Conservation (phyloP, 495 filamentous ascomycete species). For the Xylaria bambusicola region DNA sequence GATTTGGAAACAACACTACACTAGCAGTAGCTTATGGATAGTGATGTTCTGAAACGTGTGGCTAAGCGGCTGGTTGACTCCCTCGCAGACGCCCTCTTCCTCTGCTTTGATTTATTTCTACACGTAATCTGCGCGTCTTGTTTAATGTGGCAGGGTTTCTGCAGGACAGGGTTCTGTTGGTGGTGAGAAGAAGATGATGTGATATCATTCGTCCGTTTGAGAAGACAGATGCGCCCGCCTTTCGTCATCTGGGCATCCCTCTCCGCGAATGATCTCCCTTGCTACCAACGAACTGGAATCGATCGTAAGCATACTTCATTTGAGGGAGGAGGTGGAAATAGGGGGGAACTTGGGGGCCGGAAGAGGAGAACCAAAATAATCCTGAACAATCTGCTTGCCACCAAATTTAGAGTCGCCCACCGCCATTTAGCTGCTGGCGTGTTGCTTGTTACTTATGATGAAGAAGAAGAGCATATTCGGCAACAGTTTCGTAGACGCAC, state of each 20-base stretch:
- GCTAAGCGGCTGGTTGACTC: neutral
- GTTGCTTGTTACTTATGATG: too few species aligned
- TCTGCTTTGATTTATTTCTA: too few species aligned
- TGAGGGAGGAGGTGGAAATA: neutral
- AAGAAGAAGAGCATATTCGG: too few species aligned
- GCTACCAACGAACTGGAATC: too few species aligned
- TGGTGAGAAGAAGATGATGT: neutral
- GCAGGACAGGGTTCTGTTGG: neutral
- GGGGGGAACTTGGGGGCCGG: neutral
- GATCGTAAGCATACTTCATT: too few species aligned
- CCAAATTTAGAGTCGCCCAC: neutral
- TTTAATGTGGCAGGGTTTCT: neutral
- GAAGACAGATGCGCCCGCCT: neutral
- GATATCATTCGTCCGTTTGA: neutral
- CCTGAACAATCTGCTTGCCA: neutral
- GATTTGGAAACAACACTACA: neutral
- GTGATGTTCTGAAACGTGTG: slow-evolving; percentile 3
- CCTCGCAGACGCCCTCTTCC: neutral
- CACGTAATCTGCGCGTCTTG: neutral
- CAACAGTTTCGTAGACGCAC: too few species aligned
- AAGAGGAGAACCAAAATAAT: too few species aligned
- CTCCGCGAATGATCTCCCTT: too few species aligned
- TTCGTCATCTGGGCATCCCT: neutral
- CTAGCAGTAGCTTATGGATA: neutral
- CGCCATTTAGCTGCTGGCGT: too few species aligned